These are phyloP conservation scores for Quillaja saponaria DNA, from an alignment of 306 rosid genomes.

Conservation along the genomic window DNA sequence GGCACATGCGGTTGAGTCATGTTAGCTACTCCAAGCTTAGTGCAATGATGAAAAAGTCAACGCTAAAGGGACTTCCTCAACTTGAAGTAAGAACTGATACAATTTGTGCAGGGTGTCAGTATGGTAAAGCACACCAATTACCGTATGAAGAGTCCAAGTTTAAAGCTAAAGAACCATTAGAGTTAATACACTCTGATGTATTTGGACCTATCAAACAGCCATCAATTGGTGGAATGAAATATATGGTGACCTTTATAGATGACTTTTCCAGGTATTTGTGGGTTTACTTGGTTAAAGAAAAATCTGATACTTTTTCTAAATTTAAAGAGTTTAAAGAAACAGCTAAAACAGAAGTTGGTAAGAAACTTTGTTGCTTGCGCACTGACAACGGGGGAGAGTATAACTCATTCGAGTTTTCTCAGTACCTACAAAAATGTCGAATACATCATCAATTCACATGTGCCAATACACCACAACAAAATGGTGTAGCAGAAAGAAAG, in stretches of 20 bases:
- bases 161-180: background rate
- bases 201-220: background rate
- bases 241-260: background rate
- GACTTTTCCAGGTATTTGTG: background rate
- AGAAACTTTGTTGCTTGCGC: constrained; percentile 14
- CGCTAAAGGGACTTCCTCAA: background rate
- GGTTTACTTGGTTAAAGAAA: background rate
- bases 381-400: constrained; percentile 3
- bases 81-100: background rate
- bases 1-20: constrained; percentile 6
- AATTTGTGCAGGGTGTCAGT: background rate
- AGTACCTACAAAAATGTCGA: background rate
- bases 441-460: background rate
- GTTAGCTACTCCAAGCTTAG: constrained; percentile 11
- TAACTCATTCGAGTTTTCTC: constrained; percentile 7
- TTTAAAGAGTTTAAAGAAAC: background rate
- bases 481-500: background rate
- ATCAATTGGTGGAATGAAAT: background rate
- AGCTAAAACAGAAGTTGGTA: background rate
- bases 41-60: background rate
- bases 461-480: background rate
- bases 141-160: background rate
- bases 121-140: constrained; percentile 11
- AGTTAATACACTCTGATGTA: constrained; percentile 9
- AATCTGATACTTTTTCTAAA: background rate